Evolutionary conservation across 768 basidiomycete genomes (phyloP).

Genomic region (Amanita inopinata): DNA sequence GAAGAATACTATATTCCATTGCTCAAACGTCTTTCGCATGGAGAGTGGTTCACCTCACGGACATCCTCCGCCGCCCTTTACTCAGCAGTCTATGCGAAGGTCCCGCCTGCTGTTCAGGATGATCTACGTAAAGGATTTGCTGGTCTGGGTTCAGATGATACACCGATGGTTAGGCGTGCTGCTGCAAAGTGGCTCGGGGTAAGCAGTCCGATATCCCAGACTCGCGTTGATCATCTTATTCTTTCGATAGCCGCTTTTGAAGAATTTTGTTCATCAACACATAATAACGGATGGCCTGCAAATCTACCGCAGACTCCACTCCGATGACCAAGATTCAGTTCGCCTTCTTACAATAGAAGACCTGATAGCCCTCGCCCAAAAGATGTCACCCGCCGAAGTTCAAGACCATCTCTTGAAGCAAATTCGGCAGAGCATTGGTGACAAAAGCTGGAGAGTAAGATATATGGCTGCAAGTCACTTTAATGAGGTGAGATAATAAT

Average conservation of each 20-base stretch:
- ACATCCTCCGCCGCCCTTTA: conserved; percentile 94
- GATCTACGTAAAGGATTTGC: conserved; percentile 83
- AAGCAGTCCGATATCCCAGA: conserved; percentile 24
- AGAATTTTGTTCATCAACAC: conserved; percentile 69
- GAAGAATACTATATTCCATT: conserved; percentile 91
- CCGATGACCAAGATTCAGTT: conserved; percentile 97
- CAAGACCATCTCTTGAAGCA: conserved; percentile 85
- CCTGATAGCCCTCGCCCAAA: conserved; percentile 84
- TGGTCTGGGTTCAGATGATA: conserved; percentile 83
- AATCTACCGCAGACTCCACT: conserved; percentile 87
- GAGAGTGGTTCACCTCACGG: conserved; percentile 98
- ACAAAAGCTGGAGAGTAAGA: conserved; percentile 98
- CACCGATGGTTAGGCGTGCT: conserved; percentile 96
- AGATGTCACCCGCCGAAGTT: conserved; percentile 79
- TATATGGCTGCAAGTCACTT: conserved; percentile 99
- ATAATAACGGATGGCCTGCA: conserved; percentile 83
- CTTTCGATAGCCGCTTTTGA: conserved; percentile 57
- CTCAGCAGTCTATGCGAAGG: conserved; percentile 80
- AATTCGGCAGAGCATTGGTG: conserved; percentile 78
- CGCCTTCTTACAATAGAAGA: conserved; percentile 92
- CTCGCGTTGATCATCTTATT: conserved; percentile 9
- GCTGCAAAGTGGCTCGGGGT: conserved; percentile 96
- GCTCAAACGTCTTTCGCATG: conserved; percentile 76
- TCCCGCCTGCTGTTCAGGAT: conserved; percentile 63
- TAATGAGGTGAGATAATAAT: conserved; percentile 69